A percentile compares a stretch with the other conserved stretches of the same genome.
Conservation (phyloP, 2,329 filamentous ascomycete genomes). For the Cytospora leucostoma region DNA sequence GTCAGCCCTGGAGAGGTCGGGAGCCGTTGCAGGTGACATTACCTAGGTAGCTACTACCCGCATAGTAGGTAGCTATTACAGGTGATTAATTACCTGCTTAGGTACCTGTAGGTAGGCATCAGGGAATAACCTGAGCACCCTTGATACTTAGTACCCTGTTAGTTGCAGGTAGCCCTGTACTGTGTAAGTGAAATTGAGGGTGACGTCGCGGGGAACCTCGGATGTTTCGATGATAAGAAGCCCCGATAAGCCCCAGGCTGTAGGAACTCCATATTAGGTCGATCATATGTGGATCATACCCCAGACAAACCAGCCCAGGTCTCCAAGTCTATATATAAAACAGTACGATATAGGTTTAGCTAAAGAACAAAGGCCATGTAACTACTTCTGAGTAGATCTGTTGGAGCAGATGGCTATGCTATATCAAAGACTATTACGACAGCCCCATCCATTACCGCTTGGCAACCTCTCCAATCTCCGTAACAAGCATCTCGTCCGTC, state of each 20-base stretch:
- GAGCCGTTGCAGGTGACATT: no score
- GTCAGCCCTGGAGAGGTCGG: no score
- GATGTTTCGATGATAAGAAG: slow-evolving; percentile 14
- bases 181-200: no score
- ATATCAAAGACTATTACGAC: not conserved
- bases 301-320: not conserved
- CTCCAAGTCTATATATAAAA: no score
- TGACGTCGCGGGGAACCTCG: slow-evolving; percentile 6
- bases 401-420: not conserved
- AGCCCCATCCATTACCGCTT: slow-evolving; percentile 33
- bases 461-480: slow-evolving; percentile 60
- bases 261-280: not conserved
- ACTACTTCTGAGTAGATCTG: no score
- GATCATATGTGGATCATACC: not conserved
- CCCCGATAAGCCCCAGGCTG: not conserved
- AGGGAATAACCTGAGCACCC: no score
- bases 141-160: no score
- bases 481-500: slow-evolving; percentile 75
- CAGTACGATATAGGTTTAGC: no score
- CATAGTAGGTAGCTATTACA: no score
- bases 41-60: not conserved
- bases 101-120: not conserved
- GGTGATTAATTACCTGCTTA: no score
- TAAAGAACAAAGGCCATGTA: no score
- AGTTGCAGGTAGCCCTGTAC: no score